Evolutionary conservation across 2,329 filamentous ascomycete species (phyloP).

Genomic region (Phoma sp.): DNA sequence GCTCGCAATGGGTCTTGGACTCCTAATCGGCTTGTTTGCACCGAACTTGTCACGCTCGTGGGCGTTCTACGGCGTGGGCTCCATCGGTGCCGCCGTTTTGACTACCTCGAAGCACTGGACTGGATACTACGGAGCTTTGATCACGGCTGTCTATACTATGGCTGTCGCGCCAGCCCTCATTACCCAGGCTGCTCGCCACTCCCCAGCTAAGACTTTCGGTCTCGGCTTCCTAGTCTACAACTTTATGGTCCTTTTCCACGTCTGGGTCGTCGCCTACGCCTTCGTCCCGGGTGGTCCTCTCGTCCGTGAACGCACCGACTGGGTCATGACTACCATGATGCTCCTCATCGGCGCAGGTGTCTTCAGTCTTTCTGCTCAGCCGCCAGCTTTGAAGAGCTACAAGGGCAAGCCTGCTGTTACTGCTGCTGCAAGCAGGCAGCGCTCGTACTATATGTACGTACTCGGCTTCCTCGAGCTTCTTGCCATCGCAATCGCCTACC

Average conservation of each 20-base stretch:
- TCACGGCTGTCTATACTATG: conserved; percentile 79
- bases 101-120: conserved; percentile 82
- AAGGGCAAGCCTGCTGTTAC: conserved; percentile 55
- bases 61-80: conserved; percentile 79
- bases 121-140: conserved; percentile 84
- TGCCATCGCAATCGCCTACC: conserved; percentile 80
- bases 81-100: conserved; percentile 76
- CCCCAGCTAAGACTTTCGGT: conserved; percentile 81
- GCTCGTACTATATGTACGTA: conserved; percentile 73
- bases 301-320: conserved; percentile 92
- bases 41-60: conserved; percentile 77
- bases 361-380: conserved; percentile 67
- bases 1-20: conserved; percentile 82
- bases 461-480: conserved; percentile 80
- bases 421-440: conserved; percentile 59
- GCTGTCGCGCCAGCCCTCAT: conserved; percentile 79
- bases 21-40: conserved; percentile 75
- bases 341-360: conserved; percentile 82
- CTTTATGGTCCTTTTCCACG: conserved; percentile 92
- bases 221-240: conserved; percentile 92
- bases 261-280: conserved; percentile 98
- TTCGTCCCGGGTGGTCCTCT: conserved; percentile 95
- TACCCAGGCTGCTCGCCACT: conserved; percentile 75
- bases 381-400: conserved; percentile 52
- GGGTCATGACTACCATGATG: conserved; percentile 91